Evolutionary conservation across 1,284 basidiomycete species (phyloP).

Genomic region (Schizopora paradoxa): DNA sequence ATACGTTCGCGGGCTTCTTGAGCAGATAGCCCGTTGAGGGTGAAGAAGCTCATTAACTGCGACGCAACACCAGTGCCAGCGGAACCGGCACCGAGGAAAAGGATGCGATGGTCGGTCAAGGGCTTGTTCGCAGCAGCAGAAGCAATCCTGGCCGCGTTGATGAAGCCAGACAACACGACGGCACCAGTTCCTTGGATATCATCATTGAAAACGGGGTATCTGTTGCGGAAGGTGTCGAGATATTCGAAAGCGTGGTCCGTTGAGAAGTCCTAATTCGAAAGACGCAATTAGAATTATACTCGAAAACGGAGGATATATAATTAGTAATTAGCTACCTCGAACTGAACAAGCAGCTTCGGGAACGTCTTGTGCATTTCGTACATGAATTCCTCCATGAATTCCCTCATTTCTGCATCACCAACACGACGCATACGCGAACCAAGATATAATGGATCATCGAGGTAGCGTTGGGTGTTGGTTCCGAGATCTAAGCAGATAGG

Average conservation of each 20-base stretch:
- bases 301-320: slow-evolving; percentile 11
- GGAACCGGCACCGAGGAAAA: slow-evolving; percentile 89
- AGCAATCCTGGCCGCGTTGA: slow-evolving; percentile 81
- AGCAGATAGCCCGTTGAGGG: slow-evolving; percentile 65
- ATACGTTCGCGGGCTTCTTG: slow-evolving; percentile 77
- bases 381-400: slow-evolving; percentile 95
- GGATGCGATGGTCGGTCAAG: slow-evolving; percentile 75
- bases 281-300: slow-evolving; percentile 12
- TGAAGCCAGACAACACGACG: slow-evolving; percentile 87
- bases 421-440: slow-evolving; percentile 74
- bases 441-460: slow-evolving; percentile 88
- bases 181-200: slow-evolving; percentile 89
- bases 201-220: slow-evolving; percentile 86
- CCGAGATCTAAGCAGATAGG: slow-evolving; percentile 87
- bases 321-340: slow-evolving; percentile 52
- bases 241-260: slow-evolving; percentile 85
- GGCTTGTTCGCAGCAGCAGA: slow-evolving; percentile 66
- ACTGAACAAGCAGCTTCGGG: slow-evolving; percentile 87
- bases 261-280: slow-evolving; percentile 76
- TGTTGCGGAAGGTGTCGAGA: slow-evolving; percentile 67
- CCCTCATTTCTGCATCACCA: slow-evolving; percentile 59
- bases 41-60: slow-evolving; percentile 89
- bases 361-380: slow-evolving; percentile 65
- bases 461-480: slow-evolving; percentile 78
- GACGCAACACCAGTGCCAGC: slow-evolving; percentile 87